Percentiles rank a stretch among this genome's conserved stretches.
These are phyloP conservation scores for Cochlearia excelsa DNA, from an alignment of 345 rosid genomes.

Conservation along the genomic window DNA sequence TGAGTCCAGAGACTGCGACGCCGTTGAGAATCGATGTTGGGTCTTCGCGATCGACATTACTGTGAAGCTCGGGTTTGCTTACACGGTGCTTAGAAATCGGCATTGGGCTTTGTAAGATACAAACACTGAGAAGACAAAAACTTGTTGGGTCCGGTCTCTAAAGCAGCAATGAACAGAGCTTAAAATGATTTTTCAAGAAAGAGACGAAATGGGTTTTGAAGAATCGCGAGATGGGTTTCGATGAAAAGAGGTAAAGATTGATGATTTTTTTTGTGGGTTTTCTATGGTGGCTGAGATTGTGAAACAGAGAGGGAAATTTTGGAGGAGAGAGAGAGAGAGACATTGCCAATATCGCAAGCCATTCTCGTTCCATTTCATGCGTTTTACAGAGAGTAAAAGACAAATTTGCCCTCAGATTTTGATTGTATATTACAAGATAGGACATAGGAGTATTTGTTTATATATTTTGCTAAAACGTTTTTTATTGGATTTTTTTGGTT, in stretches of 20 bases:
- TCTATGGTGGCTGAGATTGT: conserved; percentile 48
- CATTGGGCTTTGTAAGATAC: conserved; percentile 39
- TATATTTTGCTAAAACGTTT: not conserved
- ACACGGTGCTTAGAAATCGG: conserved; percentile 61
- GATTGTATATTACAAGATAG: conserved; percentile 13
- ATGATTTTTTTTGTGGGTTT: conserved; percentile 26
- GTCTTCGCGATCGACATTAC: conserved; percentile 59
- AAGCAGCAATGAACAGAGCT: conserved; percentile 14
- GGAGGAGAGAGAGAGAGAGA: conserved; percentile 30
- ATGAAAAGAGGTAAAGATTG: conserved; percentile 11
- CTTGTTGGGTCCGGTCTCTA: not conserved
- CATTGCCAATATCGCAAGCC: conserved; percentile 83
- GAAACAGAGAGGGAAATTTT: conserved; percentile 33
- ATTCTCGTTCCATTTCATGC: conserved; percentile 39
- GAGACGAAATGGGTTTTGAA: conserved; percentile 10
- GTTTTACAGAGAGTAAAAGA: conserved; percentile 1
- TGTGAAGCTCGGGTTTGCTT: conserved; percentile 55
- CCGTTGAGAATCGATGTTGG: conserved; percentile 80
- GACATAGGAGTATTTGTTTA: not conserved
- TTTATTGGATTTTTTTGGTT: not conserved
- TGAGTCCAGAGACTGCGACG: conserved; percentile 74
- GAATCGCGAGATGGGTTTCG: conserved; percentile 31
- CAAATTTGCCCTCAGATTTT: conserved; percentile 25
- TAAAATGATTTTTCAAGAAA: not conserved
- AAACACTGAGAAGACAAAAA: conserved; percentile 9